A percentile compares a stretch with the other conserved stretches of the same genome.
These are phyloP conservation scores for Raffaelea deltoideospora DNA, from an alignment of 2,329 filamentous ascomycete genomes.

Conservation along the genomic window DNA sequence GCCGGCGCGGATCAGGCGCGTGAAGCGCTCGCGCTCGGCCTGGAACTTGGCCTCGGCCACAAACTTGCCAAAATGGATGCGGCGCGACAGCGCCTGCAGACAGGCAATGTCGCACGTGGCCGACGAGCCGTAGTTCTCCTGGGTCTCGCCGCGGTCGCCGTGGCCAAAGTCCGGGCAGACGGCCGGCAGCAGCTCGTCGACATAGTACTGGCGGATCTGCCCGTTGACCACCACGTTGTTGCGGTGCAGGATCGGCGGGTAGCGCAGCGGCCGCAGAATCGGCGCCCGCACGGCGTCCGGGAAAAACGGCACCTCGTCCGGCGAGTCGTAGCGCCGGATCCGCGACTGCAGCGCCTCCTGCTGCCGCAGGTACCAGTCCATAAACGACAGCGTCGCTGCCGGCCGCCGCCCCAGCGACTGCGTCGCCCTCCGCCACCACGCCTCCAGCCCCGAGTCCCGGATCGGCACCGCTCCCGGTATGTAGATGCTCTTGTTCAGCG, in stretches of 20 bases:
- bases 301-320: constrained; percentile 97
- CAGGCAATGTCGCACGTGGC: constrained; percentile 84
- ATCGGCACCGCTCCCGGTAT: constrained; percentile 63
- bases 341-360: constrained; percentile 85
- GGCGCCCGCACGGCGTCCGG: constrained; percentile 62
- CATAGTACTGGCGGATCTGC: constrained; percentile 75
- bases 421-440: neutral
- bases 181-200: constrained; percentile 64
- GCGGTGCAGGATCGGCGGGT: constrained; percentile 72
- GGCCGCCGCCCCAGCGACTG: neutral
- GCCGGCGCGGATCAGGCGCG: constrained; percentile 61
- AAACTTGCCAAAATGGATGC: constrained; percentile 97
- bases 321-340: constrained; percentile 87
- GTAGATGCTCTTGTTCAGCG: constrained; percentile 82
- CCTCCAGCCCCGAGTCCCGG: constrained; percentile 30
- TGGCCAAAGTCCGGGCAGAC: constrained; percentile 68
- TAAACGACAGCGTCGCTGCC: constrained; percentile 51
- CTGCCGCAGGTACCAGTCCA: constrained; percentile 86
- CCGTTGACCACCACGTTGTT: constrained; percentile 87
- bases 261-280: constrained; percentile 75
- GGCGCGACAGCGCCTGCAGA: constrained; percentile 74
- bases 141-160: constrained; percentile 65
- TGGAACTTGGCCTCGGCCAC: constrained; percentile 93
- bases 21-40: constrained; percentile 67
- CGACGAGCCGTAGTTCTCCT: constrained; percentile 90